phyloP scores from a whole-genome alignment of 1,139 yeast species.

The Geotrichum aggregatum region DNA sequence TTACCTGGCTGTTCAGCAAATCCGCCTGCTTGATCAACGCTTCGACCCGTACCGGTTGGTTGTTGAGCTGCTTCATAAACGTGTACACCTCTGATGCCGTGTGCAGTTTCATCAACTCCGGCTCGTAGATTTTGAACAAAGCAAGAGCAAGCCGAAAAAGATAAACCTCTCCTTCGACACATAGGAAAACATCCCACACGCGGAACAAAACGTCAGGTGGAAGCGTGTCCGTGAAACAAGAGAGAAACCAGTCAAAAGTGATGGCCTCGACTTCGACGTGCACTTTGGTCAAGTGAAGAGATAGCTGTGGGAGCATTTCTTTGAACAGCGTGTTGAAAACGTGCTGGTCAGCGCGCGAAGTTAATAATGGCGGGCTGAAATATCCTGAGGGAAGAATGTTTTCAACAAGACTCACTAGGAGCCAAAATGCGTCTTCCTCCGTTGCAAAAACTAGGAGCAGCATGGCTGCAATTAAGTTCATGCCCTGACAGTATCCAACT shows the following conservation, averaged over 20 bases:
- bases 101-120: constrained; percentile 35
- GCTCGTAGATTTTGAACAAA: constrained; percentile 44
- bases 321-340: constrained; percentile 34
- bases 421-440: constrained; percentile 59
- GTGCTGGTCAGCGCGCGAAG: constrained; percentile 45
- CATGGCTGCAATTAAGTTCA: constrained; percentile 58
- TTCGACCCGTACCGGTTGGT: constrained; percentile 33
- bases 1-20: constrained; percentile 20
- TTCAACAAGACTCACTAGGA: constrained; percentile 49
- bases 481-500: constrained; percentile 58
- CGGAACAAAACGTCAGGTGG: constrained; percentile 52
- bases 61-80: constrained; percentile 44
- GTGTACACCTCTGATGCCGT: constrained; percentile 44
- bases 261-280: constrained; percentile 50
- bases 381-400: constrained; percentile 51
- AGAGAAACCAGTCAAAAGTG: constrained; percentile 58
- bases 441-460: constrained; percentile 46
- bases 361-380: constrained; percentile 43
- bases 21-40: constrained; percentile 29
- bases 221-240: constrained; percentile 53
- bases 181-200: constrained; percentile 50
- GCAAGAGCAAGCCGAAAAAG: constrained; percentile 43
- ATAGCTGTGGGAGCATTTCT: constrained; percentile 42
- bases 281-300: constrained; percentile 39
- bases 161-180: constrained; percentile 42